Base-by-base conservation (phyloP, 805 yeast genomes). In the Pichia exigua region DNA sequence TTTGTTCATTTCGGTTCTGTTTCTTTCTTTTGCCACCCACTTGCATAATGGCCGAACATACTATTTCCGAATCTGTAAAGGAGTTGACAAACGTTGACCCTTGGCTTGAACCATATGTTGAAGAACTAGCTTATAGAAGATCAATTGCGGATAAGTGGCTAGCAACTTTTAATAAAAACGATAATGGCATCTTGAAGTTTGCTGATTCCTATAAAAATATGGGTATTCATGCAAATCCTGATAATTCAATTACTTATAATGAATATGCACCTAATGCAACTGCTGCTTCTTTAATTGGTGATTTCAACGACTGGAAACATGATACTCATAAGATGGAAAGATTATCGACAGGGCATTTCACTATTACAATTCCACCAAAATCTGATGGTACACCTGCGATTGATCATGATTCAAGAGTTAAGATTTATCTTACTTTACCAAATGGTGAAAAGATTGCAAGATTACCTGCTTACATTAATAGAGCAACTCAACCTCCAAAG, bases 201-300 rank as follows among this genome's bases (percentile, higher is more conserved):
- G 85, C 97, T 41, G 77, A 82, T 54, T 83, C 95, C 6, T 92
- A 88, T 66, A 73, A 82, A 60, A 64, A 67, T 21, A 87, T 82
- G 68, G 99, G 99, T 1, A 70, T 94, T 54, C 90, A 87, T 60
- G 82, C 83, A 13, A 71, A 78, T 55, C 62, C 62, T 15, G 77
- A 78, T 49, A 78, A 80, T 54, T 74, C 77, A 8, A 78, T 91
- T 47, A 65, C 69, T 2, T 85, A 85, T 61, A 74, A 79, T 26
- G 96, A 92, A 68, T 92, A 96, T 82, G 90, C 95, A 1, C 99
- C 98, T 7, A 85, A 88, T 62, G 98, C 96, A 1, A 62, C 61
- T 4, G 71, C 65, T 45, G 97, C 94, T 2, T 76, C 81, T 49
- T 65, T 92, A n/a, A 84, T 87, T 51, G 99, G 99, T 17, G 98